Conservation (phyloP, 495 filamentous ascomycete species). For the Sordaria brevicollis region DNA sequence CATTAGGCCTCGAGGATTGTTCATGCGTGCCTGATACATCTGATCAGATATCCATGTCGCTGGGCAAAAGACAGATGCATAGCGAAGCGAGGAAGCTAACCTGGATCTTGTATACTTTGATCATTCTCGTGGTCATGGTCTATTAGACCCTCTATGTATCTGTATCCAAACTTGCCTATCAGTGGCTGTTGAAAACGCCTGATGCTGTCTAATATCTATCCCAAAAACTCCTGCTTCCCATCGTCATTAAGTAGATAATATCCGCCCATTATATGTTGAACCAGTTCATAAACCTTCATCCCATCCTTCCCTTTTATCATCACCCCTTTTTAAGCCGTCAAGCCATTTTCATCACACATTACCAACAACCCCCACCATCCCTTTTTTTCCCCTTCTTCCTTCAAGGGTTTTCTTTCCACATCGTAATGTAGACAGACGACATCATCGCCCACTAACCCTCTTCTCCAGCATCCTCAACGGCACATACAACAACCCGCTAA, state of each 20-base stretch:
- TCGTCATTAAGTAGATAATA: neutral
- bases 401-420: too few relatives aligned
- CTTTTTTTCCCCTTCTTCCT: too few relatives aligned
- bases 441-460: slow-evolving; percentile 13
- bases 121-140: neutral
- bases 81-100: neutral
- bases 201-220: neutral
- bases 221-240: neutral
- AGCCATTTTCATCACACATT: neutral
- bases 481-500: slow-evolving; percentile 38
- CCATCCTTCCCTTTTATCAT: neutral
- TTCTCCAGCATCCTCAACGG: slow-evolving; percentile 32
- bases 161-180: neutral
- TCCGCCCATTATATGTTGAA: neutral
- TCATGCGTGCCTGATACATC: too few relatives aligned
- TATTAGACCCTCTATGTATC: neutral
- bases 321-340: neutral
- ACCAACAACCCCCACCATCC: neutral
- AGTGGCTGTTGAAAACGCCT: neutral
- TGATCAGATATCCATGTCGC: too few relatives aligned
- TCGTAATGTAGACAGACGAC: too few relatives aligned
- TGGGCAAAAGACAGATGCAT: neutral
- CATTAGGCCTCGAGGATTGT: neutral
- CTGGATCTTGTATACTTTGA: neutral
- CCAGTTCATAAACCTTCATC: neutral